Evolutionary conservation across 192 early-diverging fungal genomes (phyloP).

Genomic region (Podila clonocystis): DNA sequence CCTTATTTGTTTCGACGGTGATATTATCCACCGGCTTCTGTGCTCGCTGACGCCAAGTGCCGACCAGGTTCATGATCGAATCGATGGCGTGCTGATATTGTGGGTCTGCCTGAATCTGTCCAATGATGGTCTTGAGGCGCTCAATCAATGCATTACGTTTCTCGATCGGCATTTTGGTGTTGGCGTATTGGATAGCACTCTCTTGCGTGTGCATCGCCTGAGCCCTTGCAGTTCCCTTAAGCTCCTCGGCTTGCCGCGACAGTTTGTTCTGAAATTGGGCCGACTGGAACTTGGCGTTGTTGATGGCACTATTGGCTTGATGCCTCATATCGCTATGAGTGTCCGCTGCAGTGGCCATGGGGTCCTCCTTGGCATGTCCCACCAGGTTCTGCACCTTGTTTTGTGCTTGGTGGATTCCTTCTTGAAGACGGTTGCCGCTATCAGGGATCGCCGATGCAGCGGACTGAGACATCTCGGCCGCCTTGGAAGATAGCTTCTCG

Average conservation of each 20-base stretch:
- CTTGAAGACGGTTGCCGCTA: slow-evolving; percentile 7
- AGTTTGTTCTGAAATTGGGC: slow-evolving; percentile 7
- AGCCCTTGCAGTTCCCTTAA: slow-evolving; percentile 4
- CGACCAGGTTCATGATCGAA: slow-evolving; percentile 34
- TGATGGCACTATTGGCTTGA: not conserved
- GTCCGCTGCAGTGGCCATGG: slow-evolving; percentile 1
- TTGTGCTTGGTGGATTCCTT: slow-evolving; percentile 7
- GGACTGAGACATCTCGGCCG: slow-evolving; percentile 3
- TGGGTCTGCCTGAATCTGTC: slow-evolving; percentile 51
- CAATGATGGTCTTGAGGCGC: slow-evolving; percentile 38
- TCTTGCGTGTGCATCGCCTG: slow-evolving; percentile 15
- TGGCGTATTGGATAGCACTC: slow-evolving; percentile 20
- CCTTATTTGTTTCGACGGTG: slow-evolving; percentile 18
- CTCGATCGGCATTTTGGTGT: slow-evolving; percentile 37
- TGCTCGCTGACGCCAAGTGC: slow-evolving; percentile 40
- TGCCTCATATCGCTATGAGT: not conserved
- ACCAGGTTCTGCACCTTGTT: slow-evolving; percentile 2
- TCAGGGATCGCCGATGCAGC: not conserved
- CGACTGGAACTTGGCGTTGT: slow-evolving; percentile 3
- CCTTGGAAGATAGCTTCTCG: slow-evolving; percentile 8
- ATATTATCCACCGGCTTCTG: slow-evolving; percentile 5
- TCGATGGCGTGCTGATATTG: slow-evolving; percentile 54
- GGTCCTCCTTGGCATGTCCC: slow-evolving; percentile 11
- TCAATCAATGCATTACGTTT: slow-evolving; percentile 35
- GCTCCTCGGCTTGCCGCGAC: slow-evolving; percentile 1